These are phyloP conservation scores for Raffaelea albimanens DNA, from an alignment of 2,329 filamentous ascomycete genomes.

Conservation along the genomic window DNA sequence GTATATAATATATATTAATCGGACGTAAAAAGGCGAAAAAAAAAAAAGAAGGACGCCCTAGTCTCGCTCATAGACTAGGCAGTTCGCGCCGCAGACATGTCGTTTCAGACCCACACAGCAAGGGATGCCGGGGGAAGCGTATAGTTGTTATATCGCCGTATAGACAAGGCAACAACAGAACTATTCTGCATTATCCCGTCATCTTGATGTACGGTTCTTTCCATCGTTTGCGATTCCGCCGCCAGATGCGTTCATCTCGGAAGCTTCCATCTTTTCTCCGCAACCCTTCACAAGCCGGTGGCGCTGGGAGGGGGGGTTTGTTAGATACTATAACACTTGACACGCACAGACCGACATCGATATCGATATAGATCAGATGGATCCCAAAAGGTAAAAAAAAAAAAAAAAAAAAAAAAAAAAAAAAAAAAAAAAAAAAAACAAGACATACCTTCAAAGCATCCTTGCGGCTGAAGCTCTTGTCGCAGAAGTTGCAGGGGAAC, in stretches of 20 bases:
- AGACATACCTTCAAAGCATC: constrained; percentile 84
- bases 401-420: no score
- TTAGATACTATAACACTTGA: no score
- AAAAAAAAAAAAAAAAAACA: neutral
- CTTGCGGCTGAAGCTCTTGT: constrained; percentile 94
- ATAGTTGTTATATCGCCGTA: neutral
- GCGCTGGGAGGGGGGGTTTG: constrained; percentile 28
- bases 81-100: no score
- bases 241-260: neutral
- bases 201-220: neutral
- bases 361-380: no score
- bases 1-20: no score
- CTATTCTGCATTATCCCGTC: neutral
- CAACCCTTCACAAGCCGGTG: constrained; percentile 59
- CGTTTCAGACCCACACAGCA: no score
- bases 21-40: no score
- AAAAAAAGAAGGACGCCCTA: no score
- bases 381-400: no score
- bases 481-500: constrained; percentile 82
- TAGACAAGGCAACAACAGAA: neutral
- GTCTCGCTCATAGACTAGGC: no score
- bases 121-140: no score
- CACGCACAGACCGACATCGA: no score
- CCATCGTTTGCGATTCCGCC: neutral
- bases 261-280: constrained; percentile 25